Percentiles rank a stretch among this genome's conserved stretches.
phyloP scores from a whole-genome alignment of 345 rosid species.

The Moringa oleifera region DNA sequence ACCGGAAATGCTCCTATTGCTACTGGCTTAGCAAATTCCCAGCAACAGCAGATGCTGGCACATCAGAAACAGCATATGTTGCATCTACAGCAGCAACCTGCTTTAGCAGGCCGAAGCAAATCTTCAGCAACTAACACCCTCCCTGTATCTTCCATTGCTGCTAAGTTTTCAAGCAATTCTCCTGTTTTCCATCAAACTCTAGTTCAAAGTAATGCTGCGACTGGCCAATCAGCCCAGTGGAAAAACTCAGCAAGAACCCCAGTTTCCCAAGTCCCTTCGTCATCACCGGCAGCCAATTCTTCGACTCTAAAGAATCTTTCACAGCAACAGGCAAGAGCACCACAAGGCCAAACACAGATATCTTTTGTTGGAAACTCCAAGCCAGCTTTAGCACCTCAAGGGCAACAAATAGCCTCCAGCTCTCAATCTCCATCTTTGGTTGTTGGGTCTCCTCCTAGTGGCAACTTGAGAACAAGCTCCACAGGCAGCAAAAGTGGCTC shows the following conservation, averaged over 20 bases:
- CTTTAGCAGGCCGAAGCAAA: slow-evolving; percentile 30
- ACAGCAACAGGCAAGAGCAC: slow-evolving; percentile 34
- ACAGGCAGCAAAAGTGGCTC: slow-evolving; percentile 25
- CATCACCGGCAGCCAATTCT: slow-evolving; percentile 20
- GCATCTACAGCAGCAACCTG: slow-evolving; percentile 34
- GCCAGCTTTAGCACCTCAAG: slow-evolving; percentile 18
- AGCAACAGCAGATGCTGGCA: slow-evolving; percentile 26
- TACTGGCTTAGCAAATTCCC: slow-evolving; percentile 16
- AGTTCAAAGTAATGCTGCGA: slow-evolving; percentile 21
- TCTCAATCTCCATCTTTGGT: slow-evolving; percentile 26
- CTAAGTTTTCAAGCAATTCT: slow-evolving; percentile 17
- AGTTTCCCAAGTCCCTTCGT: neutral
- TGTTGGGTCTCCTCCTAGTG: slow-evolving; percentile 26
- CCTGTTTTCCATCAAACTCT: slow-evolving; percentile 18
- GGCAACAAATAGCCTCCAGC: slow-evolving; percentile 28
- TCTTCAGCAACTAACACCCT: slow-evolving; percentile 7
- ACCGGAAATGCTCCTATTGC: slow-evolving; percentile 22
- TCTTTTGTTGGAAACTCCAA: slow-evolving; percentile 38
- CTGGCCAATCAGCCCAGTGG: slow-evolving; percentile 33
- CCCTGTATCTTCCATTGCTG: slow-evolving; percentile 21
- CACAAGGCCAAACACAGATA: slow-evolving; percentile 43
- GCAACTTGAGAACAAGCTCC: slow-evolving; percentile 19
- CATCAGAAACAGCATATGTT: slow-evolving; percentile 30
- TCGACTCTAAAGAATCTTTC: slow-evolving; percentile 27
- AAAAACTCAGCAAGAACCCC: slow-evolving; percentile 21